Evolutionary conservation across 2,329 filamentous ascomycete species (phyloP), one percentile per base, ranked within the genome.

Genomic region (Ophiostoma pallidulum): DNA sequence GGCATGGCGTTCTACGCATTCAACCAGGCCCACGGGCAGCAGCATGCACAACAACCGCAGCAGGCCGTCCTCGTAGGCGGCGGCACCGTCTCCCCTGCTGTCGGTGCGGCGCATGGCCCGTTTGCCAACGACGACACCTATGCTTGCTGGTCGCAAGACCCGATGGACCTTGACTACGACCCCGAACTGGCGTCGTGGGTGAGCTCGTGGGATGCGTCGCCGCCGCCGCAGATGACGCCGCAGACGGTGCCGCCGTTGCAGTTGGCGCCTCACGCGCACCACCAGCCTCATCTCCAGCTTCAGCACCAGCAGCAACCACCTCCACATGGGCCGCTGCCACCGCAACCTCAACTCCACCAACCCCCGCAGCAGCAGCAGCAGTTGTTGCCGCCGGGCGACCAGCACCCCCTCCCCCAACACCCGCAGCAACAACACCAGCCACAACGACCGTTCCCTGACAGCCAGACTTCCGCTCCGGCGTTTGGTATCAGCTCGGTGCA

Each of bases 141-240:
- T 14, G 22, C 24, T 13, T 50, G 39, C 48, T 55, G 51, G 53
- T 13, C 44, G 7, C 52, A 53, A 9, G 58, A 60, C 20, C 47
- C 57, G 1, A 62, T 60, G 59, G 59, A 62, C 16, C 43, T 60
- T 12, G 59, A 62, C 47, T 53, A 57, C 16, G 59, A 60, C 42
- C 45, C 53, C 4, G 59, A 59, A 46, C 50, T 40, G 46, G 53
- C 46, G 40, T 56, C 42, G 12, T 62, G 48, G 56, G 54, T 48
- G 20, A 50, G 36, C 45, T 56, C 54, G 3, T 53, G 50, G 50
- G 47, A 38, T 4, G 38, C 40, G 3, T 43, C 51, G n/a, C 41
- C 24, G n/a, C 19, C 45, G 10, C 37, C 32, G 14, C 19, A 39
- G 4, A n/a, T n/a, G n/a, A n/a, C n/a, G n/a, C n/a, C n/a, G n/a